Percentiles rank a stretch among this genome's conserved stretches.
Conservation (phyloP, 805 yeast species). For the Scheffersomyces stipitis region DNA sequence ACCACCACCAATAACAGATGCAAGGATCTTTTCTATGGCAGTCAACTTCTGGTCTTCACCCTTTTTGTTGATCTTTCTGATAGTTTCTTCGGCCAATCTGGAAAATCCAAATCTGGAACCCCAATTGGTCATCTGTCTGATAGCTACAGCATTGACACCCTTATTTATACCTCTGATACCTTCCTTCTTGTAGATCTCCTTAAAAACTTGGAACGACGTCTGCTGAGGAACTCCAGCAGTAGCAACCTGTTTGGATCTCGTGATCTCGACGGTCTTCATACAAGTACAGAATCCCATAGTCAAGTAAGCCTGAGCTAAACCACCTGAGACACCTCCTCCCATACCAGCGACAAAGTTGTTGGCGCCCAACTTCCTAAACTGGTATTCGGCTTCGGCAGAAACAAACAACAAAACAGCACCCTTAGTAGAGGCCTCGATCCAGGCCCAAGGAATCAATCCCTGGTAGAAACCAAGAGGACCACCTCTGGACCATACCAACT, state of each 20-base stretch:
- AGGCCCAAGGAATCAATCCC: slow-evolving; percentile 98
- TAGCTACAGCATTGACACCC: slow-evolving; percentile 99
- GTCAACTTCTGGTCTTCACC: slow-evolving; percentile 55
- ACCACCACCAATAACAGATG: slow-evolving; percentile 94
- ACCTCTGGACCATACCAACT: slow-evolving; percentile 88
- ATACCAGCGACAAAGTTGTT: slow-evolving; percentile 80
- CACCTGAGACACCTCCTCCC: slow-evolving; percentile 94
- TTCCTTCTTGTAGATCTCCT: slow-evolving; percentile 77
- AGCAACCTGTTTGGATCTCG: slow-evolving; percentile 72
- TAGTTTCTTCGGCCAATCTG: slow-evolving; percentile 84
- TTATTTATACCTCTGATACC: slow-evolving; percentile 94
- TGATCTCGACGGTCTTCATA: slow-evolving; percentile 98
- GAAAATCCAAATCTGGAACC: slow-evolving; percentile 95
- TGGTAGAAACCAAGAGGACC: slow-evolving; percentile 92
- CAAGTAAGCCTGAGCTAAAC: slow-evolving; percentile 92
- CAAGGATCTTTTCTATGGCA: slow-evolving; percentile 78
- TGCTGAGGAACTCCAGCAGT: slow-evolving; percentile 64
- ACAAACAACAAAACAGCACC: slow-evolving; percentile 95
- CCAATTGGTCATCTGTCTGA: slow-evolving; percentile 98
- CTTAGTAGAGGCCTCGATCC: slow-evolving; percentile 99
- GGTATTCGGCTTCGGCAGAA: slow-evolving; percentile 88
- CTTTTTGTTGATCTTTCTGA: slow-evolving; percentile 65
- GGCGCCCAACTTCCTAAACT: slow-evolving; percentile 61
- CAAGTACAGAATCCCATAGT: slow-evolving; percentile 99
- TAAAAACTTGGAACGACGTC: slow-evolving; percentile 82